A percentile compares a stretch with the other conserved stretches of the same genome.
Conservation (phyloP, 495 filamentous ascomycete genomes). For the Xylaria telfairii region DNA sequence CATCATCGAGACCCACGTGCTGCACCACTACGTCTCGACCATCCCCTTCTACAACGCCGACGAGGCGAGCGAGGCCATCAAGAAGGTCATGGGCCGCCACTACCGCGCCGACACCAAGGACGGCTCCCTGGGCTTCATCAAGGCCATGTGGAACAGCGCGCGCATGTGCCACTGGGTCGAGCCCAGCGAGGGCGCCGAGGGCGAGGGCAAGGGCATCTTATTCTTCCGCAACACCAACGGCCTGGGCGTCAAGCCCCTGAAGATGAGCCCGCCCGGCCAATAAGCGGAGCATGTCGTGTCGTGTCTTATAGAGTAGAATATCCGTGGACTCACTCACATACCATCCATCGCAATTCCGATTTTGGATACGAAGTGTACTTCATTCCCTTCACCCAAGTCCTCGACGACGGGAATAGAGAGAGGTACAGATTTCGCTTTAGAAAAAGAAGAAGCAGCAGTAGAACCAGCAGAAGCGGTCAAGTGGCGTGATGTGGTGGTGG, state of each 20-base stretch:
- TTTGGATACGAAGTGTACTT: background rate
- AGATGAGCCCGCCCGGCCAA: slow-evolving; percentile 41
- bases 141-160: slow-evolving; percentile 68
- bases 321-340: background rate
- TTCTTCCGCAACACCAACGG: slow-evolving; percentile 84
- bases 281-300: slow-evolving; percentile 10
- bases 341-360: background rate
- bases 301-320: background rate
- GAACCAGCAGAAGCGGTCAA: background rate
- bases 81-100: slow-evolving; percentile 79
- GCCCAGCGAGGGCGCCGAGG: slow-evolving; percentile 68
- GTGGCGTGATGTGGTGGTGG: background rate
- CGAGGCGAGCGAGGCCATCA: slow-evolving; percentile 84
- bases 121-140: slow-evolving; percentile 69
- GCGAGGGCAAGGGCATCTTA: slow-evolving; percentile 65
- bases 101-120: slow-evolving; percentile 72
- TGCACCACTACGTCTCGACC: slow-evolving; percentile 84
- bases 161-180: slow-evolving; percentile 79
- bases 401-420: background rate
- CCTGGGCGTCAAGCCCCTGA: slow-evolving; percentile 67
- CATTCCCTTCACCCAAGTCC: background rate
- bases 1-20: slow-evolving; percentile 90
- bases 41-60: slow-evolving; percentile 94
- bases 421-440: background rate
- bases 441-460: too few relatives aligned